Conservation (phyloP, 441 rosid genomes). For the Erysimum cheiri region DNA sequence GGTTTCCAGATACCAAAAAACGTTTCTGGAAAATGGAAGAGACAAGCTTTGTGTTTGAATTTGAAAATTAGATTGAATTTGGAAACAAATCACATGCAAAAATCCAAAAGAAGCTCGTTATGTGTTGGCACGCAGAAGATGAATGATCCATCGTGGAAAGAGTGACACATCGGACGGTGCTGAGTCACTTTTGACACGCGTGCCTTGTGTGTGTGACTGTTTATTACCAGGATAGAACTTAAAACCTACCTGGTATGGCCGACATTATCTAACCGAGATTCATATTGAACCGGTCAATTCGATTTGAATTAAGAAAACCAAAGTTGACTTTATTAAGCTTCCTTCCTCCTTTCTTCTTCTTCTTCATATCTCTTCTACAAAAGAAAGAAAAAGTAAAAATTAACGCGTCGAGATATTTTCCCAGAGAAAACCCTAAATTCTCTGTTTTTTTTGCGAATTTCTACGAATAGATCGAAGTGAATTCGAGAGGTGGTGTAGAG, state of each 20-base stretch:
- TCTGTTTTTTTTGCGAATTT: not conserved
- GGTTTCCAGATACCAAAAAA: not conserved
- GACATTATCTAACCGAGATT: conserved; percentile 23
- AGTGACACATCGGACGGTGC: conserved; percentile 46
- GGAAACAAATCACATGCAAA: conserved; percentile 35
- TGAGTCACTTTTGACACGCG: conserved; percentile 40
- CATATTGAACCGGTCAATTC: conserved; percentile 23
- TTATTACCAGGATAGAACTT: not conserved
- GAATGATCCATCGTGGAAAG: conserved; percentile 27
- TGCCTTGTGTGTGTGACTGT: conserved; percentile 15
- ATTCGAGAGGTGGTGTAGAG: not conserved
- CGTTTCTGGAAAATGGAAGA: conserved; percentile 36
- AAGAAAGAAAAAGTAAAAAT: conserved; percentile 6
- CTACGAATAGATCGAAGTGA: not conserved
- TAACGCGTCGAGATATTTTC: conserved; percentile 38
- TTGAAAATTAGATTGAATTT: conserved; percentile 17
- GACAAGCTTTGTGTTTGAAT: conserved; percentile 34
- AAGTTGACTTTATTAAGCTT: conserved; percentile 27
- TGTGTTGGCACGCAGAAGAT: conserved; percentile 43
- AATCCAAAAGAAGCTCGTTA: conserved; percentile 23
- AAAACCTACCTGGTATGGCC: conserved; percentile 23
- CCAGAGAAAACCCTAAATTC: conserved; percentile 33
- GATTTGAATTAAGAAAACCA: conserved; percentile 24
- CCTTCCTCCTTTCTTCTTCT: conserved; percentile 9
- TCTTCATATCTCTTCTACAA: not conserved